Conservation (phyloP, 2,329 filamentous ascomycete species). For the Sporothrix mexicana region DNA sequence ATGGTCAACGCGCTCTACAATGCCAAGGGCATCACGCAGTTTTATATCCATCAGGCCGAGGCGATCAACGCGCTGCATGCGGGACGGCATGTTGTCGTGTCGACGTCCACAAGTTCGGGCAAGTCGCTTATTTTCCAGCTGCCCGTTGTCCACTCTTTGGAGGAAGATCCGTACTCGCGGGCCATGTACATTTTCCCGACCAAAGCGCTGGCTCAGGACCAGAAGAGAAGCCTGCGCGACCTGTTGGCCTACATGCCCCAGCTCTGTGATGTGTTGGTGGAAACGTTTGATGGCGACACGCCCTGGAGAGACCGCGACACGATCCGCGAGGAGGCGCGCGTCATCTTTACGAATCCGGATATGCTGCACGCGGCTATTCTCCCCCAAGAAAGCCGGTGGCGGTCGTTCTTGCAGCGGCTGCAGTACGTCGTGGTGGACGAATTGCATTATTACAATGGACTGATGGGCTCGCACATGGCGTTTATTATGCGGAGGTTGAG, state of each 20-base stretch:
- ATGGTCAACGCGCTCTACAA: slow-evolving; percentile 98
- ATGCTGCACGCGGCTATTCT: slow-evolving; percentile 96
- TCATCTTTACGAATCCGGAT: slow-evolving; percentile 97
- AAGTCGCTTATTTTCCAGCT: slow-evolving; percentile 99
- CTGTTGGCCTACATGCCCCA: slow-evolving; percentile 80
- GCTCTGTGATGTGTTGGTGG: slow-evolving; percentile 76
- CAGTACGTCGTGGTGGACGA: slow-evolving; percentile 92
- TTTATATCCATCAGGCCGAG: slow-evolving; percentile 92
- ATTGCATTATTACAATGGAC: slow-evolving; percentile 92
- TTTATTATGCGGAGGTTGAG: slow-evolving; percentile 91
- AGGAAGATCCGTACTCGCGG: slow-evolving; percentile 74
- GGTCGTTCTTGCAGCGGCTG: slow-evolving; percentile 82
- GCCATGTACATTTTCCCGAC: slow-evolving; percentile 99
- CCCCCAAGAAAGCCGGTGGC: slow-evolving; percentile 89
- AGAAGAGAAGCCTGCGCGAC: slow-evolving; percentile 84
- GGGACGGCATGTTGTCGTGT: slow-evolving; percentile 86
- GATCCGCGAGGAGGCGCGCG: slow-evolving; percentile 85
- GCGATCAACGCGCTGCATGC: slow-evolving; percentile 87
- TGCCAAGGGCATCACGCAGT: slow-evolving; percentile 79
- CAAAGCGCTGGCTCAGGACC: slow-evolving; percentile 94
- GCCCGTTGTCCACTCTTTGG: slow-evolving; percentile 85
- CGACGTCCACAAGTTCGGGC: slow-evolving; percentile 93
- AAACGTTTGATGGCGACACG: slow-evolving; percentile 96
- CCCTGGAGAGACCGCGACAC: slow-evolving; percentile 76
- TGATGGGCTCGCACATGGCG: slow-evolving; percentile 92